Conservation (phyloP, 2,329 filamentous ascomycete species). For the Beauveria sp. region DNA sequence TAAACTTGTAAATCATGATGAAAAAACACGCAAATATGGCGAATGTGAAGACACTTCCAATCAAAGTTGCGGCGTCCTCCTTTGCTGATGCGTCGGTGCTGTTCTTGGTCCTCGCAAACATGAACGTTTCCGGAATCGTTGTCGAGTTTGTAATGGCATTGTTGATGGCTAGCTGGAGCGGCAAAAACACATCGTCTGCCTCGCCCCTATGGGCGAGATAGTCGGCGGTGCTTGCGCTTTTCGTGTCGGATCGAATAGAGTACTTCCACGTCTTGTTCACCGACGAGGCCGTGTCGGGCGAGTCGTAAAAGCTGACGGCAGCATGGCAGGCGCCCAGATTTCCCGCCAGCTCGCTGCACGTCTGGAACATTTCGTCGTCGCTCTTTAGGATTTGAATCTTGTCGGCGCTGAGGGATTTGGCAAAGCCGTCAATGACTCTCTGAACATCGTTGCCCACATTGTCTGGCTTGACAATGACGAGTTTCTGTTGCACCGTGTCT, state of each 20-base stretch:
- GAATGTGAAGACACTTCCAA: constrained; percentile 16
- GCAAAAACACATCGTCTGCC: constrained; percentile 17
- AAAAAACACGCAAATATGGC: constrained; percentile 9
- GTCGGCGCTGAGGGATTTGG: constrained; percentile 14
- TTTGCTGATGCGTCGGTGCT: not conserved
- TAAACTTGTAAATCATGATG: constrained; percentile 10
- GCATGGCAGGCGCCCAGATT: constrained; percentile 22
- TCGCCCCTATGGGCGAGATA: constrained; percentile 17
- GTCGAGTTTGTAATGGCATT: constrained; percentile 23
- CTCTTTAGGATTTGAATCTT: constrained; percentile 14
- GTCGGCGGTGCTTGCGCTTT: constrained; percentile 36
- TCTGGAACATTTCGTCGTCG: constrained; percentile 13
- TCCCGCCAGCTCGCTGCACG: constrained; percentile 17
- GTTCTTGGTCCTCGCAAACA: constrained; percentile 14
- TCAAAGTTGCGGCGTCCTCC: not conserved
- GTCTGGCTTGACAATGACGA: constrained; percentile 19
- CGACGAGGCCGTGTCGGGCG: constrained; percentile 17
- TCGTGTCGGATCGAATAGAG: constrained; percentile 19
- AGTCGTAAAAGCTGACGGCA: constrained; percentile 22
- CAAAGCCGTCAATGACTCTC: constrained; percentile 19
- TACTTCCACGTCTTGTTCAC: constrained; percentile 22
- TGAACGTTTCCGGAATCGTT: constrained; percentile 8
- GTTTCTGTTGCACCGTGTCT: constrained; percentile 16
- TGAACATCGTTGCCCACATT: constrained; percentile 19
- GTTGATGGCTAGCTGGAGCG: constrained; percentile 27